Evolutionary conservation across 805 yeast genomes (phyloP).

Genomic region (Starmerella sirachaensis): DNA sequence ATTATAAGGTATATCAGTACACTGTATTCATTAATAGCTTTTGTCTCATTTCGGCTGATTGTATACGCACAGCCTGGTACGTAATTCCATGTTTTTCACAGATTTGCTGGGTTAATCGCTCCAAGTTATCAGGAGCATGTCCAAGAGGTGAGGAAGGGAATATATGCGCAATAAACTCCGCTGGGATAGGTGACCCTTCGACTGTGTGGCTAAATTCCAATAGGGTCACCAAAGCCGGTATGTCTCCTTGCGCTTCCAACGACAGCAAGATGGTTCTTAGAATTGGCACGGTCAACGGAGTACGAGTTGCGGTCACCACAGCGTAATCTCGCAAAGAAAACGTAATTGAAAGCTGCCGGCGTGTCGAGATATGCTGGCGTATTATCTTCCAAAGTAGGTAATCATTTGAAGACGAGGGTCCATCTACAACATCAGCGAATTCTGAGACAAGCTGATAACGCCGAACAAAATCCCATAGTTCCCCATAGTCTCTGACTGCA

Average conservation of each 20-base stretch:
- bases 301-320: neutral
- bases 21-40: neutral
- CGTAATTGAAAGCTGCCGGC: neutral
- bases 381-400: conserved; percentile 1
- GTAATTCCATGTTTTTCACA: too few relatives aligned
- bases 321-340: conserved; percentile 1
- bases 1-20: neutral
- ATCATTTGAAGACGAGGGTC: conserved; percentile 4
- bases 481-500: neutral
- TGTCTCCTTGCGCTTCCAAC: conserved; percentile 3
- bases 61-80: too few relatives aligned
- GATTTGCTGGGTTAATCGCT: too few relatives aligned
- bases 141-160: too few relatives aligned
- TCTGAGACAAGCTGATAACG: neutral
- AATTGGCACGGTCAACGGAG: neutral
- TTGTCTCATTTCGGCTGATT: neutral
- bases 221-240: conserved; percentile 7
- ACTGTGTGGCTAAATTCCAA: conserved; percentile 7
- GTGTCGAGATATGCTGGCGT: neutral
- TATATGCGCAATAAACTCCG: too few relatives aligned
- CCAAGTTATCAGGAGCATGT: too few relatives aligned
- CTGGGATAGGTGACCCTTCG: too few relatives aligned
- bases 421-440: neutral
- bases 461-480: neutral
- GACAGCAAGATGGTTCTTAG: conserved; percentile 1